phyloP scores from a whole-genome alignment of 1,284 basidiomycete species.

The Apiotrichum akiyoshidainum region DNA sequence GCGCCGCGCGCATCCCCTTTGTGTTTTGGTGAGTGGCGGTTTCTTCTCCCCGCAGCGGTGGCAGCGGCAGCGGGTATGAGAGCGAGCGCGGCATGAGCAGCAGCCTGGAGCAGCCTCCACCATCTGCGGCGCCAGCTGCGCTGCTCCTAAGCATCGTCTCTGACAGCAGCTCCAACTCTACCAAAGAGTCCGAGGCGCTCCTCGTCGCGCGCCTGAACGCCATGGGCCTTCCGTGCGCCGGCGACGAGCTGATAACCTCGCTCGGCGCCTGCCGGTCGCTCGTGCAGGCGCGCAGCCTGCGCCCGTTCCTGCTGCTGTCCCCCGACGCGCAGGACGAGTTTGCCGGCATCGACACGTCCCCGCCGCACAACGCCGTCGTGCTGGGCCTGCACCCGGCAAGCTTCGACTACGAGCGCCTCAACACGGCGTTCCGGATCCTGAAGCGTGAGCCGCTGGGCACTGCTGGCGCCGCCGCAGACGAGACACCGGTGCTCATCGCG shows the following conservation, averaged over 20 bases:
- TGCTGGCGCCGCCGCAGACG: conserved; percentile 20
- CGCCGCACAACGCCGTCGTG: conserved; percentile 60
- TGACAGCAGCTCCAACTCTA: conserved; percentile 50
- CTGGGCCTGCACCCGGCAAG: conserved; percentile 60
- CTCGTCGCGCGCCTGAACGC: conserved; percentile 53
- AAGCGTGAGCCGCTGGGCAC: conserved; percentile 35
- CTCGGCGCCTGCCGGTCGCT: conserved; percentile 60
- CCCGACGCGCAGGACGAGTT: conserved; percentile 60
- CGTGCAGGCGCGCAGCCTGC: conserved; percentile 52
- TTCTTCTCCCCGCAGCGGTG: too few relatives aligned
- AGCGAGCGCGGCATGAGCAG: not conserved
- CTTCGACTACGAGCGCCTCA: conserved; percentile 60
- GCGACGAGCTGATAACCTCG: conserved; percentile 61
- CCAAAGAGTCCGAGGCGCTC: conserved; percentile 56
- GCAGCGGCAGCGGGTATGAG: too few relatives aligned
- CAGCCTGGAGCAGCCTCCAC: too few relatives aligned
- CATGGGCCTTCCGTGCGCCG: conserved; percentile 58
- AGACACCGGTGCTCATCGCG: conserved; percentile 52
- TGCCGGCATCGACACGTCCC: conserved; percentile 19
- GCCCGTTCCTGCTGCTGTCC: conserved; percentile 62
- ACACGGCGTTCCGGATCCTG: conserved; percentile 65
- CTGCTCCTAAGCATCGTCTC: not conserved
- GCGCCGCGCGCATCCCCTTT: conserved; percentile 56
- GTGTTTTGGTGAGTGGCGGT: conserved; percentile 59
- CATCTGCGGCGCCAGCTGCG: too few relatives aligned